Base-by-base conservation (phyloP, 2,329 filamentous ascomycete genomes). In the Plenodomus lindquistii region DNA sequence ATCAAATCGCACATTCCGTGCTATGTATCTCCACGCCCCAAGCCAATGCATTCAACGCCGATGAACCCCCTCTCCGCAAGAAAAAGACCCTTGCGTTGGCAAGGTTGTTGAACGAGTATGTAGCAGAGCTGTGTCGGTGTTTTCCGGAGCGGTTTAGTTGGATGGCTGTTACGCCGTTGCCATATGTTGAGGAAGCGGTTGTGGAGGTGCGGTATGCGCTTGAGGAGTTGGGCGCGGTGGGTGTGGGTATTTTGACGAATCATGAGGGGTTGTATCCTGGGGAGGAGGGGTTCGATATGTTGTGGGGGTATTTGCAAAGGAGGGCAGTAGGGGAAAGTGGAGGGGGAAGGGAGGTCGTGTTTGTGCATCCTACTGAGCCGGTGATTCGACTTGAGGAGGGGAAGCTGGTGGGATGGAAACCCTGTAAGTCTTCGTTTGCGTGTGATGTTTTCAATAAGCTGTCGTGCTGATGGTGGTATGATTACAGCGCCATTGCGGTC, bases 281-380 rank as follows among this genome's bases (percentile, higher is more conserved):
- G 0, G 65, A 70, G 35, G 44, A 45, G 11, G 21, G 9, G 20
- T 67, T 72, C 29, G 54, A 59, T 44, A 40, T 36, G 22, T 20
- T 71, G 13, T 72, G 69, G 67, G 16, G 24, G 36, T 65, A 49
- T 52, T 40, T 72, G 13, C 55, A 70, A n/a, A 35, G 46, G 2
- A 48, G 59, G 34, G 48, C 52, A 3, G 54, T 40, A 21, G n/a
- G 31, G 31, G 35, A n/a, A n/a, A n/a, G n/a, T n/a, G n/a, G 18
- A 0, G 40, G 42, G 37, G 59, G 54, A 19, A 67, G 44, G 29
- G 59, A 66, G 47, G 55, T 72, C 15, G 59, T 72, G 8, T 72
- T 72, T 24, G 50, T 72, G 2, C 69, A 72, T 50, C 69, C 69
- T 7, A 71, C 67, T 1, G 69, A 72, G 41, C 68, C 69, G 3